Evolutionary conservation across 805 yeast species (phyloP), one percentile per base, ranked within the genome.

Genomic region (Yarrowia yakushimensis): DNA sequence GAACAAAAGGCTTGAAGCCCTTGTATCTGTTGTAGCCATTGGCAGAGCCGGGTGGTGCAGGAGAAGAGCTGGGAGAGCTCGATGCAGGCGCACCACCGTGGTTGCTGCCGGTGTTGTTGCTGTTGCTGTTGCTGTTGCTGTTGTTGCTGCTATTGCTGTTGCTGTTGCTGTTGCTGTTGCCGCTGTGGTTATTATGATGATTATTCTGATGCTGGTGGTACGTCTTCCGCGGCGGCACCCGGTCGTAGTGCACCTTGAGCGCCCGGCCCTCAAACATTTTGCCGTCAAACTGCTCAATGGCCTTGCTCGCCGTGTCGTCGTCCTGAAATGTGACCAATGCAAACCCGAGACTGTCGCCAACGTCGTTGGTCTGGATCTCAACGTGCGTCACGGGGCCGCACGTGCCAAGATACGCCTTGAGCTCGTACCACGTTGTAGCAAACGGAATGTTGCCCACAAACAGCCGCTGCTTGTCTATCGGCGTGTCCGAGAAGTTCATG

Each of bases 221-320:
- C 4, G 18, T 20, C 59, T 52, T 52, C 7, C 69, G 66, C n/a
- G 62, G 46, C 5, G 64, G 59, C 31, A 68, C 52, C 15, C 61
- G 61, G 68, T 86, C 90, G 68, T 76, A 83, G 23, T 90, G 71
- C 1, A 86, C 90, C 3, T 86, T 83, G 30, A 86, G 72, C 7
- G 76, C 73, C 39, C 91, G 74, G 0, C 89, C 88, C 68, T 82
- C 81, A 67, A 85, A 86, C n/a, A 70, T 75, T 2, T 70, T 67
- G 12, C 82, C 82, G 68, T 86, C 81, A 67, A 85, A 82, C 41
- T 70, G 63, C 25, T 75, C 72, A 45, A 86, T 84, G 15, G 85
- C 77, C 41, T 74, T 74, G 4, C 74, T 74, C 4, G 87, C 82
- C 34, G 81, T 82, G 9, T 72, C 76, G 31, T 75, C 77, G 37